Evolutionary conservation across 768 basidiomycete genomes (phyloP), one percentile per base, ranked within the genome.

Genomic region (Symmetrospora coprosmae): DNA sequence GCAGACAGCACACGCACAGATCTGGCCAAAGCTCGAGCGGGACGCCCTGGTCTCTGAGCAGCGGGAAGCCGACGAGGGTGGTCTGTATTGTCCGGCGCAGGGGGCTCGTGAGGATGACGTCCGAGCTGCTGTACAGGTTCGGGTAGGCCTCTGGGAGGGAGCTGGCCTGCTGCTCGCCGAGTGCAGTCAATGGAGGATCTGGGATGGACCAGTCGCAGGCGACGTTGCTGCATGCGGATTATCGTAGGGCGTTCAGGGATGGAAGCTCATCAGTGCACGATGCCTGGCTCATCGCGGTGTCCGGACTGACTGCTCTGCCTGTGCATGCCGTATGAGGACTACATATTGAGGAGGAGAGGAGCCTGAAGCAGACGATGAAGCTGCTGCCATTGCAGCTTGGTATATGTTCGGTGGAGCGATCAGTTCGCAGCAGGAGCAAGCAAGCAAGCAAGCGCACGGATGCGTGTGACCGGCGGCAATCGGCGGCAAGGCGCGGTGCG

Each of bases 291-390:
- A 11, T 11, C 9, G 9, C 45, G 11, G n/a, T n/a, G n/a, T n/a
- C n/a, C n/a, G n/a, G 3, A 50, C 49, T 13, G 31, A 50, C 49
- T 50, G 49, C 38, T 50, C 49, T 7, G 49, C 49, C n/a, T 50
- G 28, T 13, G 49, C 49, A 31, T 50, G 49, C 49, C 49, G 4
- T 9, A 50, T 21, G 49, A 50, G 49, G 5, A 50, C 49, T 30
- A 50, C 14, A n/a, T n/a, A n/a, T n/a, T n/a, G n/a, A n/a, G n/a
- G n/a, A n/a, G n/a, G n/a, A n/a, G n/a, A n/a, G n/a, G n/a, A n/a
- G n/a, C n/a, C n/a, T n/a, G n/a, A n/a, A n/a, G n/a, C n/a, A n/a
- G n/a, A n/a, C n/a, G n/a, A n/a, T n/a, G n/a, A n/a, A n/a, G n/a
- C n/a, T n/a, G n/a, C n/a, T n/a, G n/a, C n/a, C n/a, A n/a, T n/a